Conservation (phyloP, 164 flowering plant genomes). For the Taxillus chinensis region DNA sequence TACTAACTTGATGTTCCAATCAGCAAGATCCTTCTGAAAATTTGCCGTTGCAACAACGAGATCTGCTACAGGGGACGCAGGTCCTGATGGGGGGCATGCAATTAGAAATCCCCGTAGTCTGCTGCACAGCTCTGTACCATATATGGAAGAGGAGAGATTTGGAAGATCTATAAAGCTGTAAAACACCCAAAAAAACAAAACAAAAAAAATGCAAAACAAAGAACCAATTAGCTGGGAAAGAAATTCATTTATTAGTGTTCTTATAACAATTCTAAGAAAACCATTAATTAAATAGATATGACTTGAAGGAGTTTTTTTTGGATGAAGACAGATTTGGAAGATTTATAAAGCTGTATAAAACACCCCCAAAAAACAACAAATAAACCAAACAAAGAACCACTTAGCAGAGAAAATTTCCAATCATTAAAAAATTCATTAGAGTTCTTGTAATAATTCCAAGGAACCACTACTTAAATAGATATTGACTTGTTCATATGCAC, state of each 20-base stretch:
- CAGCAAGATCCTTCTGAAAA: slow-evolving; percentile 71
- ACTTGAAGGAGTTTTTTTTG: slow-evolving; percentile 17
- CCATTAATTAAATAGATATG: too few relatives aligned
- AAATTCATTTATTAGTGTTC: too few relatives aligned
- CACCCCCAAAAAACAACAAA: too few relatives aligned
- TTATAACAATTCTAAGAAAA: too few relatives aligned
- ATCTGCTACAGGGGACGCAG: slow-evolving; percentile 72
- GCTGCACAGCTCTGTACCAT: slow-evolving; percentile 71
- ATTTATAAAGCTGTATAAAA: slow-evolving; percentile 63
- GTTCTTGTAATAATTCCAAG: too few relatives aligned
- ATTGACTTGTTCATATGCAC: too few relatives aligned
- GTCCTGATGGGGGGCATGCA: slow-evolving; percentile 90
- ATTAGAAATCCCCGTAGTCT: slow-evolving; percentile 75
- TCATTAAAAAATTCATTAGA: too few relatives aligned
- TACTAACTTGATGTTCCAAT: slow-evolving; percentile 70
- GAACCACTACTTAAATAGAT: too few relatives aligned
- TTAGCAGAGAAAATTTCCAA: neutral
- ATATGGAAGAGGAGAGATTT: slow-evolving; percentile 74
- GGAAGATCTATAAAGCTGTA: slow-evolving; percentile 90
- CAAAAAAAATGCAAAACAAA: neutral
- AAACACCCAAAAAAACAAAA: neutral
- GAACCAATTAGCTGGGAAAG: neutral
- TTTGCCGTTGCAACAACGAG: slow-evolving; percentile 83
- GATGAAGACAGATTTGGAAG: slow-evolving; percentile 81
- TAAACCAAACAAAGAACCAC: neutral